These are phyloP conservation scores for Chrysopogon serrulatus DNA, from an alignment of 176 grass and related monocot genomes.

Conservation along the genomic window DNA sequence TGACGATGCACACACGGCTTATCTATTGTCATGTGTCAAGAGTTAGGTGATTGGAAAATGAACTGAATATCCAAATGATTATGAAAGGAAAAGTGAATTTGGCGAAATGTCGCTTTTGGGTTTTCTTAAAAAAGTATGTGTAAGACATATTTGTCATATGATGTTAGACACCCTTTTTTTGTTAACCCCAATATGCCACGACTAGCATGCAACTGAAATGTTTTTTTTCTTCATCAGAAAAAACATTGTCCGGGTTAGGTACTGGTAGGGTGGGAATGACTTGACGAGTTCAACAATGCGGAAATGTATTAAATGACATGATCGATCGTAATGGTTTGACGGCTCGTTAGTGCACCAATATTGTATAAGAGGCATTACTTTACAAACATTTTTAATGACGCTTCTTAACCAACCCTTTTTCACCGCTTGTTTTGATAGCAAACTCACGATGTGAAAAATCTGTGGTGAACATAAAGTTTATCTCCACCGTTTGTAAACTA, in stretches of 20 bases:
- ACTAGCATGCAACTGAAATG: too few relatives aligned
- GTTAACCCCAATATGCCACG: too few relatives aligned
- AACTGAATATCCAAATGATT: not conserved
- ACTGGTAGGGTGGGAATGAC: not conserved
- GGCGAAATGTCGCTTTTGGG: not conserved
- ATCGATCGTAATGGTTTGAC: not conserved
- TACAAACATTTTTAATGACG: too few relatives aligned
- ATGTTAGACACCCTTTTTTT: too few relatives aligned
- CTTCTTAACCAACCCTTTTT: too few relatives aligned
- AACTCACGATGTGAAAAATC: too few relatives aligned
- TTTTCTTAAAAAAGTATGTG: not conserved
- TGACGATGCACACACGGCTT: not conserved
- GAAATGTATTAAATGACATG: not conserved
- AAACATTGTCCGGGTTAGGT: not conserved
- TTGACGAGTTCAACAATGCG: not conserved
- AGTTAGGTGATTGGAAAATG: not conserved
- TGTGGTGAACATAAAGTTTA: too few relatives aligned
- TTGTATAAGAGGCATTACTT: not conserved
- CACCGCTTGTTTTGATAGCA: too few relatives aligned
- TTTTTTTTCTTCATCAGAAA: not conserved
- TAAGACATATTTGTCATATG: not conserved
- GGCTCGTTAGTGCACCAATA: not conserved
- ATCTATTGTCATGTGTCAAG: not conserved
- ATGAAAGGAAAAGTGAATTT: not conserved
- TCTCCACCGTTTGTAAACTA: too few relatives aligned